These are phyloP conservation scores for Didymella segeticola DNA, from an alignment of 2,329 filamentous ascomycete genomes.

Conservation along the genomic window DNA sequence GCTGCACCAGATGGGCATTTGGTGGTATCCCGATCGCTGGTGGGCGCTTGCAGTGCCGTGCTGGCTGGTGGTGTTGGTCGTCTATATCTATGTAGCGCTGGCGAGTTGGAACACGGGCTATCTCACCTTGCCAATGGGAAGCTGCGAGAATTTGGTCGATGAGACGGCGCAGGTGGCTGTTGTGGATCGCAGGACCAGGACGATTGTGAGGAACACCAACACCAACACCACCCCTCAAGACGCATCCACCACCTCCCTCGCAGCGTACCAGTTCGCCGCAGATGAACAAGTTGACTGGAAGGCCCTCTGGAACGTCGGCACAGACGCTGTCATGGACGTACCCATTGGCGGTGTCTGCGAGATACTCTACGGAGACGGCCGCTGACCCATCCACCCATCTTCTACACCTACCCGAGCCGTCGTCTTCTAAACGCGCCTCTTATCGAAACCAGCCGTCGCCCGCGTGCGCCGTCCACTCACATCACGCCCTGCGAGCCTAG, in stretches of 20 bases:
- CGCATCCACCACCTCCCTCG: conserved; percentile 33
- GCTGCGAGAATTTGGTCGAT: conserved; percentile 89
- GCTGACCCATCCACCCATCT: no score
- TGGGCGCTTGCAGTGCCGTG: conserved; percentile 93
- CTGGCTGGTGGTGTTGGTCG: conserved; percentile 84
- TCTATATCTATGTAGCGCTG: conserved; percentile 94
- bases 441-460: conserved; percentile 3
- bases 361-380: conserved; percentile 77
- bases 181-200: conserved; percentile 72
- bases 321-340: conserved; percentile 96
- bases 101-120: conserved; percentile 90
- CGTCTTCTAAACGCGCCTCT: conserved; percentile 25
- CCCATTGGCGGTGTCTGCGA: conserved; percentile 95
- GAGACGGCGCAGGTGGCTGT: conserved; percentile 85
- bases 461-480: not conserved
- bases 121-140: conserved; percentile 79
- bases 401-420: conserved; percentile 5
- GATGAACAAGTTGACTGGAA: conserved; percentile 71
- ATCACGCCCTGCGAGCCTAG: conserved; percentile 7
- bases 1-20: conserved; percentile 88
- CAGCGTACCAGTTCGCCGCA: conserved; percentile 46
- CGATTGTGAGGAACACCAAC: conserved; percentile 55
- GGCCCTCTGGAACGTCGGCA: conserved; percentile 86
- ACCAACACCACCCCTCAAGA: no score
- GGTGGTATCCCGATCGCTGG: conserved; percentile 98